phyloP scores from a whole-genome alignment of 1,284 basidiomycete genomes.

The Coniferiporia weirii region DNA sequence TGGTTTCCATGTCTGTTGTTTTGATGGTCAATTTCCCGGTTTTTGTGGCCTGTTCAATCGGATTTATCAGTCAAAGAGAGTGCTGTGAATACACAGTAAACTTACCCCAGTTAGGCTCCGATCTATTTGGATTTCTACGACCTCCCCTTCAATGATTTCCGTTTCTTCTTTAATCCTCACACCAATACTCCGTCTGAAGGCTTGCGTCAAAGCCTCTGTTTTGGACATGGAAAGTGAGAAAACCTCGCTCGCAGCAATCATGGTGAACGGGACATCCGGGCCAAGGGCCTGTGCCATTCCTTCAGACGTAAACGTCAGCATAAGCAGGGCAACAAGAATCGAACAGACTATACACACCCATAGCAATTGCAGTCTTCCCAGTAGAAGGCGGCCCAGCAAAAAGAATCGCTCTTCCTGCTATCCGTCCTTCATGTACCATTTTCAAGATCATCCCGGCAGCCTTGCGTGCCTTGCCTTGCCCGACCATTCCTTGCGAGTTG shows the following conservation, averaged over 20 bases:
- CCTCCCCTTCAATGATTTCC: conserved; percentile 96
- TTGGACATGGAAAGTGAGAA: conserved; percentile 98
- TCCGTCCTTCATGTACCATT: conserved; percentile 95
- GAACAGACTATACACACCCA: conserved; percentile 53
- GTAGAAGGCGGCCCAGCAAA: conserved; percentile 96
- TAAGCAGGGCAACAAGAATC: conserved; percentile 1
- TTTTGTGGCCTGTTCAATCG: conserved; percentile 80
- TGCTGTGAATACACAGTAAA: conserved; percentile 20
- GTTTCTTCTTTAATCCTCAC: conserved; percentile 97
- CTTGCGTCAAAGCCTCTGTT: conserved; percentile 96
- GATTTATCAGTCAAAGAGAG: conserved; percentile 13
- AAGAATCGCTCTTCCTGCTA: conserved; percentile 91
- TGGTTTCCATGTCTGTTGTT: conserved; percentile 99
- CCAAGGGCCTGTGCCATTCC: conserved; percentile 97
- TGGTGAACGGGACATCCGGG: conserved; percentile 93
- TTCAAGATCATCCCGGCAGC: conserved; percentile 96
- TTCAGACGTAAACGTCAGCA: conserved; percentile 28
- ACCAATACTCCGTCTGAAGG: conserved; percentile 92
- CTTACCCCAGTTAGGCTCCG: conserved; percentile 91
- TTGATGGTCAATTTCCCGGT: conserved; percentile 98
- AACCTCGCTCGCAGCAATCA: conserved; percentile 95
- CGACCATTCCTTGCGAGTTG: conserved; percentile 94
- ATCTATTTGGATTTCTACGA: conserved; percentile 98
- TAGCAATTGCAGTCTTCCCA: conserved; percentile 96
- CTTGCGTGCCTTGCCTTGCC: conserved; percentile 91